Evolutionary conservation across 805 yeast species (phyloP).

Genomic region (Cyberlindnera nakhonratchasimensis): DNA sequence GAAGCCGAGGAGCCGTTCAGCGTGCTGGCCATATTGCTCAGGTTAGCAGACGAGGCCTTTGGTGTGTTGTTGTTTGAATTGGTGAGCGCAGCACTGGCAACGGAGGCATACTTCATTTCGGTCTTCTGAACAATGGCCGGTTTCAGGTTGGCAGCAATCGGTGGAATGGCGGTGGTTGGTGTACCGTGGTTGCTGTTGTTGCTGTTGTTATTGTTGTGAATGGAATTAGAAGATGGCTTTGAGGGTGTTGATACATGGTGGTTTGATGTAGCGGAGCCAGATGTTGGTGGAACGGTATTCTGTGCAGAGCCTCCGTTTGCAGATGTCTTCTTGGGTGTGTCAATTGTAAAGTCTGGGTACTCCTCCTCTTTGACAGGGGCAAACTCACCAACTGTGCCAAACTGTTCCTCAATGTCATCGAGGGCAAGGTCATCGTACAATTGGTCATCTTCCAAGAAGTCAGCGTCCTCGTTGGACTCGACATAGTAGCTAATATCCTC

Average conservation of each 20-base stretch:
- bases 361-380: slow-evolving; percentile 16
- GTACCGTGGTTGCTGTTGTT: no score
- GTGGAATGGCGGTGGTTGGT: slow-evolving; percentile 13
- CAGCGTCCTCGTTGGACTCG: slow-evolving; percentile 89
- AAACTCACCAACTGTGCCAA: slow-evolving; percentile 45
- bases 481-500: slow-evolving; percentile 93
- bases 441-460: slow-evolving; percentile 90
- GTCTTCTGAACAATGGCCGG: slow-evolving; percentile 57
- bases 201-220: not conserved
- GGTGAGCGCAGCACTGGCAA: slow-evolving; percentile 27
- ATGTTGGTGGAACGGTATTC: slow-evolving; percentile 5
- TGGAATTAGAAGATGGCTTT: not conserved
- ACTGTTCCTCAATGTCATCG: slow-evolving; percentile 52
- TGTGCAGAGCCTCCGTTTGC: not conserved
- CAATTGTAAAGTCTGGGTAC: slow-evolving; percentile 11
- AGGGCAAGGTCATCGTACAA: slow-evolving; percentile 84
- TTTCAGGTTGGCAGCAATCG: slow-evolving; percentile 33
- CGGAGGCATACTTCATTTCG: slow-evolving; percentile 54
- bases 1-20: not conserved
- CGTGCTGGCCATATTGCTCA: not conserved
- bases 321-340: slow-evolving; percentile 15
- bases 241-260: slow-evolving; percentile 6
- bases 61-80: slow-evolving; percentile 21
- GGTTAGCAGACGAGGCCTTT: slow-evolving; percentile 6
- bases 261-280: slow-evolving; percentile 4